These are phyloP conservation scores for Glarea lozoyensis DNA, from an alignment of 495 filamentous ascomycete species.

Conservation along the genomic window DNA sequence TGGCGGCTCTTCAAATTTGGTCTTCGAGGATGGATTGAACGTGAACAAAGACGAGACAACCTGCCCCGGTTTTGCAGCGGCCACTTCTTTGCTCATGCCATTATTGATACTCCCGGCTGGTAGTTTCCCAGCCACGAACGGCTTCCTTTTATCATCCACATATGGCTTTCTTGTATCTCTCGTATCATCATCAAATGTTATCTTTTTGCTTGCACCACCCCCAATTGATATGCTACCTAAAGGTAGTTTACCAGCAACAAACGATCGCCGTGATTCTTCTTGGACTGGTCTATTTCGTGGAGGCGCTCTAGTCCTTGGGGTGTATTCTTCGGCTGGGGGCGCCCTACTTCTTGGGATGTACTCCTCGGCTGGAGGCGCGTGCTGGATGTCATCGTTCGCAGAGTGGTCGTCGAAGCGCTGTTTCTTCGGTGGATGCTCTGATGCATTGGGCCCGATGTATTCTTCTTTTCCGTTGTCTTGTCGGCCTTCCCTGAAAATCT, in stretches of 20 bases:
- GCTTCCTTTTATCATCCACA: background rate
- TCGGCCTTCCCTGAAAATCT: slow-evolving; percentile 14
- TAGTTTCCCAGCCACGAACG: slow-evolving; percentile 6
- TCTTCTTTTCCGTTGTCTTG: slow-evolving; percentile 13
- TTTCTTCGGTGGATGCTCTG: slow-evolving; percentile 14
- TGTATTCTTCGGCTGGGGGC: slow-evolving; percentile 16
- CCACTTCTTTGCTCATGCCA: slow-evolving; percentile 9
- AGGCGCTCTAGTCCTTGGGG: slow-evolving; percentile 4
- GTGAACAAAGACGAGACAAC: slow-evolving; percentile 88
- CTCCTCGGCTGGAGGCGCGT: slow-evolving; percentile 10
- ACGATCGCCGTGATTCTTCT: slow-evolving; percentile 15
- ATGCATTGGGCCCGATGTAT: slow-evolving; percentile 16
- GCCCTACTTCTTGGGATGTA: slow-evolving; percentile 16
- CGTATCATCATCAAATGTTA: slow-evolving; percentile 1
- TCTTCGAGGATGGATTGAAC: slow-evolving; percentile 65
- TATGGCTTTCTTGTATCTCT: slow-evolving; percentile 10
- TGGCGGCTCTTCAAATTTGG: slow-evolving; percentile 34
- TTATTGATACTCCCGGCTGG: slow-evolving; percentile 19
- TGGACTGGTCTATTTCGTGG: slow-evolving; percentile 6
- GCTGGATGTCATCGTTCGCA: slow-evolving; percentile 4
- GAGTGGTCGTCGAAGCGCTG: slow-evolving; percentile 15
- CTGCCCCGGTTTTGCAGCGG: slow-evolving; percentile 33
- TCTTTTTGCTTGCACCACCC: background rate
- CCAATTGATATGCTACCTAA: slow-evolving; percentile 24
- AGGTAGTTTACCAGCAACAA: slow-evolving; percentile 18